A percentile compares a stretch with the other conserved stretches of the same genome.
These are phyloP conservation scores for Globisporangium cederbergense DNA, from an alignment of 352 stramenopile species.

Conservation along the genomic window DNA sequence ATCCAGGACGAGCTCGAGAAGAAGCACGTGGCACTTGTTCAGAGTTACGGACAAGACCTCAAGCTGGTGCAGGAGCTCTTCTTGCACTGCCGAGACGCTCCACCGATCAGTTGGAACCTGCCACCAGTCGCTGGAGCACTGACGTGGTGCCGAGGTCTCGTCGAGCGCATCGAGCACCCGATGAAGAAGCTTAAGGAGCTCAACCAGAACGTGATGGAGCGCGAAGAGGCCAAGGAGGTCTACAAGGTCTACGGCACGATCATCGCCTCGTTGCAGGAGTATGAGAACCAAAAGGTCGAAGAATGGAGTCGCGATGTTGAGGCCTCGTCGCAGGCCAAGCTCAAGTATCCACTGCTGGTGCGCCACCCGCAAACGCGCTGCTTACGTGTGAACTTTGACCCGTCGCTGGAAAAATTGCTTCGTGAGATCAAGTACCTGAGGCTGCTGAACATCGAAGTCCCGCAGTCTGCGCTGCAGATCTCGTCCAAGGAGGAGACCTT, in stretches of 20 bases:
- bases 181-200: constrained; percentile 97
- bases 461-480: constrained; percentile 93
- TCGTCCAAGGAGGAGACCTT: constrained; percentile 95
- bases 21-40: constrained; percentile 96
- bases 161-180: constrained; percentile 95
- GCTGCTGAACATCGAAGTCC: constrained; percentile 93
- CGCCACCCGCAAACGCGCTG: constrained; percentile 88
- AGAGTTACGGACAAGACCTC: constrained; percentile 95
- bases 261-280: constrained; percentile 95
- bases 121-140: constrained; percentile 94
- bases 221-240: constrained; percentile 98
- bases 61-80: constrained; percentile 98
- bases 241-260: constrained; percentile 96
- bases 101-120: constrained; percentile 94
- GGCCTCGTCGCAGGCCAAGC: constrained; percentile 92
- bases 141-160: constrained; percentile 94
- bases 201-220: constrained; percentile 96
- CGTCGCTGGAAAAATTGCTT: constrained; percentile 94
- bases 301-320: constrained; percentile 97
- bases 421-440: constrained; percentile 98
- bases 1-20: constrained; percentile 97
- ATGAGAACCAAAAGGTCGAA: constrained; percentile 96
- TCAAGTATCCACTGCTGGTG: constrained; percentile 93
- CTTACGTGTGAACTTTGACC: constrained; percentile 97
- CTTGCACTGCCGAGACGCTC: constrained; percentile 89